These are phyloP conservation scores for Lepidium campestre DNA, from an alignment of 441 rosid species.

Conservation along the genomic window DNA sequence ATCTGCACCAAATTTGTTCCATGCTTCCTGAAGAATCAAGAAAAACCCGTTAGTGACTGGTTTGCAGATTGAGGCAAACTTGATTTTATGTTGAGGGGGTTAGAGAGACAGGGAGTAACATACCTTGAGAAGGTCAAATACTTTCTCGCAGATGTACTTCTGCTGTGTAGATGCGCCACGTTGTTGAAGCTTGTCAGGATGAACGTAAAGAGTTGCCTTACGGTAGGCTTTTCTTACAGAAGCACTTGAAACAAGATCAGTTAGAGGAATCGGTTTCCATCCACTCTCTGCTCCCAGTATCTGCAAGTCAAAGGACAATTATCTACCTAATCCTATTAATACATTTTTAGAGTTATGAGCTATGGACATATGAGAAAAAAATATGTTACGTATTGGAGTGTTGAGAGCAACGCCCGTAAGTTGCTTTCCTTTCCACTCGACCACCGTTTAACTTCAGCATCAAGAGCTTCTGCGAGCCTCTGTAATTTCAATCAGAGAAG, in stretches of 20 bases:
- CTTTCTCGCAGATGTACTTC: conserved; percentile 91
- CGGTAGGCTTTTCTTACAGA: conserved; percentile 92
- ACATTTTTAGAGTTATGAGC: background rate
- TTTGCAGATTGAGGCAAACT: background rate
- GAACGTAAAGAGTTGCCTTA: conserved; percentile 88
- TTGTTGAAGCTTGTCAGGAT: conserved; percentile 97
- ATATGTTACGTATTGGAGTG: conserved; percentile 73
- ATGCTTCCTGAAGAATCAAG: conserved; percentile 59
- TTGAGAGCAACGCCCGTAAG: conserved; percentile 88
- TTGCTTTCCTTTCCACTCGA: conserved; percentile 83
- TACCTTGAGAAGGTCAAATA: conserved; percentile 96
- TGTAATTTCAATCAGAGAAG: conserved; percentile 30
- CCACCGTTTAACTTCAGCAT: conserved; percentile 94
- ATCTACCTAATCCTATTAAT: background rate
- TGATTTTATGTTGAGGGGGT: background rate
- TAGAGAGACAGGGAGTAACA: background rate
- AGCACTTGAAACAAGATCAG: conserved; percentile 61
- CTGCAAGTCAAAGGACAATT: conserved; percentile 34
- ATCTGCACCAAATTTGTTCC: conserved; percentile 83
- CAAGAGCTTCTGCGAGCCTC: conserved; percentile 74
- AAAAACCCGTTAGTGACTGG: background rate
- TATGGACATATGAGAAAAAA: background rate
- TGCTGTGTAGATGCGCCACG: conserved; percentile 90
- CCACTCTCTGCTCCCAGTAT: conserved; percentile 90
- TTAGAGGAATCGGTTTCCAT: conserved; percentile 82